Conservation (phyloP, 306 rosid species). For the Cucurbita ficifolia region DNA sequence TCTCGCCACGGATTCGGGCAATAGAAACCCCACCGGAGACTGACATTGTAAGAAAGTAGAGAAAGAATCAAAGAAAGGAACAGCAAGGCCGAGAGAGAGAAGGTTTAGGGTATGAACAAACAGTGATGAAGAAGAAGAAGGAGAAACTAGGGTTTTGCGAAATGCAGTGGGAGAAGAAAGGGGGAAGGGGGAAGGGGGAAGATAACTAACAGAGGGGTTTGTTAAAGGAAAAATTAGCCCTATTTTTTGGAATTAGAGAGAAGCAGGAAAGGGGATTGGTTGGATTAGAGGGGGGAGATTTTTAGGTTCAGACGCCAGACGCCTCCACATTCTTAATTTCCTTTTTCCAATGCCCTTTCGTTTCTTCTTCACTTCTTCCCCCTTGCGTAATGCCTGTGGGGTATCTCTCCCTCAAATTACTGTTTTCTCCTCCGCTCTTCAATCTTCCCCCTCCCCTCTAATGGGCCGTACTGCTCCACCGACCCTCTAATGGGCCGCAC, state of each 20-base stretch:
- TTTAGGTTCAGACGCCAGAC: slow-evolving; percentile 6
- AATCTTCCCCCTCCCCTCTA: neutral
- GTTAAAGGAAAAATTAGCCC: neutral
- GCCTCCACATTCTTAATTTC: neutral
- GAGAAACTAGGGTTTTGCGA: slow-evolving; percentile 1
- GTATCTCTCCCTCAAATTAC: neutral
- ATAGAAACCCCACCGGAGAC: slow-evolving; percentile 51
- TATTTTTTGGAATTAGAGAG: neutral
- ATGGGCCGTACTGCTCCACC: too few relatives aligned
- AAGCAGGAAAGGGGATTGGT: neutral
- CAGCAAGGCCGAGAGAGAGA: too few relatives aligned
- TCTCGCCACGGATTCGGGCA: slow-evolving; percentile 52
- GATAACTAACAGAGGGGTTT: neutral
- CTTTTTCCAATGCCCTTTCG: neutral
- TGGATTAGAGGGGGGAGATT: neutral
- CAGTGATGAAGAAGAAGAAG: neutral
- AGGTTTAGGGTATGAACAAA: neutral
- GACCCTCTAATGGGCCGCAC: too few relatives aligned
- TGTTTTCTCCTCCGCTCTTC: neutral
- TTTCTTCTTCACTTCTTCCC: neutral
- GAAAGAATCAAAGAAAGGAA: too few relatives aligned
- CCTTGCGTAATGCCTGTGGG: neutral
- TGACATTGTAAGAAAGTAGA: slow-evolving; percentile 31
- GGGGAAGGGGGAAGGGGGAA: neutral
- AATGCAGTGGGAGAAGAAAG: neutral